Percentiles rank a stretch among this genome's conserved stretches.
Evolutionary conservation across 176 grass and related monocot genomes (phyloP).

Genomic region (Otatea glauca): DNA sequence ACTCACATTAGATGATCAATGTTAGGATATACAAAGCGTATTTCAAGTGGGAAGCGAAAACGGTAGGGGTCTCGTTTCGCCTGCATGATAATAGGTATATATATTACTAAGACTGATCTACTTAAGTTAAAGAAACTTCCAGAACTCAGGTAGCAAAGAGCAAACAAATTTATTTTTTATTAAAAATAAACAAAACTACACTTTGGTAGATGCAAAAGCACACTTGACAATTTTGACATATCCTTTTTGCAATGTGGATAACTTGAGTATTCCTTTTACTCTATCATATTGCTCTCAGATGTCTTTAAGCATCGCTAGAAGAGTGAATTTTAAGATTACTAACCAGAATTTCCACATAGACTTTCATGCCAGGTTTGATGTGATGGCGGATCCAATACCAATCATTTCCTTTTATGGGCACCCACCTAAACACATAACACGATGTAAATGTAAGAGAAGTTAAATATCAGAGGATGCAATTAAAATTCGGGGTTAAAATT

Average conservation of each 20-base stretch:
- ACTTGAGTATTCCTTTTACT: not conserved
- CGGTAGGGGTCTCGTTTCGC: conserved; percentile 91
- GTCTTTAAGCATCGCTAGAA: not conserved
- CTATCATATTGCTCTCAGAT: conserved; percentile 13
- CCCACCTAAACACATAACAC: conserved; percentile 68
- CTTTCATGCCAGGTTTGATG: conserved; percentile 91
- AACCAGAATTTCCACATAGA: conserved; percentile 87
- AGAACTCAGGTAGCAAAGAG: not conserved
- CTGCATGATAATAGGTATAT: conserved; percentile 55
- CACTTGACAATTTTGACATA: not conserved
- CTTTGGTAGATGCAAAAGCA: conserved; percentile 22
- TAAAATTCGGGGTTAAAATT: conserved; percentile 4
- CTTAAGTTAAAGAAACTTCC: conserved; percentile 1
- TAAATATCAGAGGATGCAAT: conserved; percentile 6
- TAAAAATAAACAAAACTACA: conserved; percentile 1
- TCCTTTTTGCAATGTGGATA: not conserved
- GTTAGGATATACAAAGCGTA: conserved; percentile 91
- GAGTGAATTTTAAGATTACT: conserved; percentile 40
- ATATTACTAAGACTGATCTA: not conserved
- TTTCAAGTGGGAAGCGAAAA: conserved; percentile 93
- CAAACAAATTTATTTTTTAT: not conserved
- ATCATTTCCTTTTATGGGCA: conserved; percentile 96
- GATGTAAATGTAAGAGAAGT: not conserved
- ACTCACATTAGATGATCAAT: conserved; percentile 97
- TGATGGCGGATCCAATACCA: conserved; percentile 99